These are phyloP conservation scores for Alternaria brassicicola DNA, from an alignment of 2,329 filamentous ascomycete genomes.

Conservation along the genomic window DNA sequence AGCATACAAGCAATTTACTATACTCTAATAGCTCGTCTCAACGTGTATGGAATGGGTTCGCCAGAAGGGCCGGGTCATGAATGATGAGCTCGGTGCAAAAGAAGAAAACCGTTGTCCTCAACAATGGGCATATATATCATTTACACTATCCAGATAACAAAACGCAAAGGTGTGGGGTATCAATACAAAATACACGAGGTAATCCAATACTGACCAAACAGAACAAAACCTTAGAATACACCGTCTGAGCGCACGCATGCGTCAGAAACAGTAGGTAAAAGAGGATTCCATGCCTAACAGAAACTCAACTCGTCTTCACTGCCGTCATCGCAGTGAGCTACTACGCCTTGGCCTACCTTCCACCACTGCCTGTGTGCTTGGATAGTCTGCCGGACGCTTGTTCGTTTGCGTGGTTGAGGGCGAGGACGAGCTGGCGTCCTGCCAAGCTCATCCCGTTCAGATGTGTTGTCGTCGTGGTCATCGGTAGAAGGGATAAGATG, in stretches of 20 bases:
- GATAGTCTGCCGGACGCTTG: background rate
- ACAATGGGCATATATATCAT: background rate
- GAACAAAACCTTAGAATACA: background rate
- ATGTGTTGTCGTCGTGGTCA: background rate
- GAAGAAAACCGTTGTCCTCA: background rate
- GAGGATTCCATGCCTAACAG: constrained; percentile 20
- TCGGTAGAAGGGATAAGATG: background rate
- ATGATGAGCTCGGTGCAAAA: background rate
- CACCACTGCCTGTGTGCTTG: constrained; percentile 17
- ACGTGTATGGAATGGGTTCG: too few relatives aligned
- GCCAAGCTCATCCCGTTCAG: constrained; percentile 22
- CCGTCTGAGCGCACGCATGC: background rate
- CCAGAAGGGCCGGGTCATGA: background rate
- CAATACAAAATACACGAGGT: background rate
- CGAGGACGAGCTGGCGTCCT: constrained; percentile 12
- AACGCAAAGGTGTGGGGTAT: background rate
- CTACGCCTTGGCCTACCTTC: constrained; percentile 4
- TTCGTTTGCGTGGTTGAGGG: background rate
- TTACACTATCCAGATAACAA: background rate
- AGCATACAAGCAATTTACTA: background rate
- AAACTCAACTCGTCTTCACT: constrained; percentile 47
- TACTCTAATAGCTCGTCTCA: background rate
- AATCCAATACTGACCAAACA: background rate
- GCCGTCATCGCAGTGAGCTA: constrained; percentile 16
- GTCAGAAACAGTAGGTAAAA: background rate